These are phyloP conservation scores for Saccharomycopsis babjevae DNA, from an alignment of 805 yeast genomes.

Conservation along the genomic window DNA sequence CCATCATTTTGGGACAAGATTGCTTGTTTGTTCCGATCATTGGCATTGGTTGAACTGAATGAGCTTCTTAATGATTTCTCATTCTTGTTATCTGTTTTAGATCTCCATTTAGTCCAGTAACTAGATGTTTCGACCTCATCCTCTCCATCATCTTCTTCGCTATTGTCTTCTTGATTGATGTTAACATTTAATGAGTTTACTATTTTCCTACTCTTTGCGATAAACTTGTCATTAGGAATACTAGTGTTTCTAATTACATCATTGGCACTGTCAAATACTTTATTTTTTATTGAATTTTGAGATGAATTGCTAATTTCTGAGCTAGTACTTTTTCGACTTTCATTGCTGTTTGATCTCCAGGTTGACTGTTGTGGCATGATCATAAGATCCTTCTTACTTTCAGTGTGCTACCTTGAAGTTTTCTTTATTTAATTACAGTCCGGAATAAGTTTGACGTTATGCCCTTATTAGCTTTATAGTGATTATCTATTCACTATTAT, in stretches of 20 bases:
- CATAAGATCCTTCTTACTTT: not conserved
- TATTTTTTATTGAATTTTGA: not conserved
- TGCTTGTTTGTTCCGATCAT: not conserved
- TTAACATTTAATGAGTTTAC: not conserved
- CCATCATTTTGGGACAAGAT: not conserved
- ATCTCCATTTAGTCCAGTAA: not conserved
- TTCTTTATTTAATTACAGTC: not conserved
- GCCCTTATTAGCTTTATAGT: not conserved
- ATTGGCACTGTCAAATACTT: not conserved
- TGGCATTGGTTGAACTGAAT: not conserved
- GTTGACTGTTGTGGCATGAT: not conserved
- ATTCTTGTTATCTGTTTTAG: not conserved
- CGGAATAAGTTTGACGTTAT: not conserved
- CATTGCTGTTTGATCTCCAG: not conserved
- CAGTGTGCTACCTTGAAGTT: not conserved
- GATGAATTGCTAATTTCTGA: not conserved
- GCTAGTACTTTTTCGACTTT: not conserved
- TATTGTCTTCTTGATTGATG: not conserved
- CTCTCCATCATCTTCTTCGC: not conserved
- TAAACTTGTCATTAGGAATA: not conserved
- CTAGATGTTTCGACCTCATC: not conserved
- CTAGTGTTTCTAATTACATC: not conserved
- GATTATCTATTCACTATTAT: not conserved
- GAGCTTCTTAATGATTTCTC: not conserved
- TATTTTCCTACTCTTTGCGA: not conserved